phyloP scores from a whole-genome alignment of 139 green algal species.

The Eudorina sp. region DNA sequence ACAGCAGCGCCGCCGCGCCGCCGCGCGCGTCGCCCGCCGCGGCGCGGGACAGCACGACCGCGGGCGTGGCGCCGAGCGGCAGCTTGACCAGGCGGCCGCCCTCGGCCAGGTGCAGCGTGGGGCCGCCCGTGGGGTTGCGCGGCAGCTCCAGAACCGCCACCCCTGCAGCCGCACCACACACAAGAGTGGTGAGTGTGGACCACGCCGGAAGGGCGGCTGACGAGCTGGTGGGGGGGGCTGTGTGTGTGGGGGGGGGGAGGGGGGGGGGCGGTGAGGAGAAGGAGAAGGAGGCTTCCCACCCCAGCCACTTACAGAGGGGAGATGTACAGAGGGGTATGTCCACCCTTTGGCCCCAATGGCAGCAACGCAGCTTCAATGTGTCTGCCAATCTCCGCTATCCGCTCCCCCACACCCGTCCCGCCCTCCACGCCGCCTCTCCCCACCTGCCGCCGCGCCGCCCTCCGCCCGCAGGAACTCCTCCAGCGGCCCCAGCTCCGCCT shows the following conservation, averaged over 20 bases:
- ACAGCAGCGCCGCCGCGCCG: slow-evolving; percentile 27
- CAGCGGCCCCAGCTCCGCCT: slow-evolving; percentile 49
- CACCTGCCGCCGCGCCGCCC: slow-evolving; percentile 38
- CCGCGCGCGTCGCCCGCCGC: slow-evolving; percentile 6
- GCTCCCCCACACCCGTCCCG: background rate
- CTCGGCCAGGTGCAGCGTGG: slow-evolving; percentile 26
- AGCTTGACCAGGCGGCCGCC: slow-evolving; percentile 45
- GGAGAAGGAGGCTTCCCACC: too few relatives aligned
- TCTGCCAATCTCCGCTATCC: background rate
- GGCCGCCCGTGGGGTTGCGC: background rate
- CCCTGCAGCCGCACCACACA: too few relatives aligned
- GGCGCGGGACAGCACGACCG: background rate
- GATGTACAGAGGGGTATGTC: too few relatives aligned
- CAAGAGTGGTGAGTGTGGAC: too few relatives aligned
- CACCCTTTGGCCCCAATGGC: background rate
- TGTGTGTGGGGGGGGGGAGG: too few relatives aligned
- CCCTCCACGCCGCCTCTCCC: background rate
- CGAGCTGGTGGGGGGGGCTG: too few relatives aligned
- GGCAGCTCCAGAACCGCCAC: slow-evolving; percentile 29
- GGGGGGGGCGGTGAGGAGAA: too few relatives aligned
- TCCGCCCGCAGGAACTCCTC: slow-evolving; percentile 47
- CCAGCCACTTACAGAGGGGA: too few relatives aligned
- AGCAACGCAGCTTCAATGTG: background rate
- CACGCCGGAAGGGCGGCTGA: too few relatives aligned
- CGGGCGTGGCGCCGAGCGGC: background rate